These are phyloP conservation scores for Ochetophila trinervis DNA, from an alignment of 306 rosid species.

Conservation along the genomic window DNA sequence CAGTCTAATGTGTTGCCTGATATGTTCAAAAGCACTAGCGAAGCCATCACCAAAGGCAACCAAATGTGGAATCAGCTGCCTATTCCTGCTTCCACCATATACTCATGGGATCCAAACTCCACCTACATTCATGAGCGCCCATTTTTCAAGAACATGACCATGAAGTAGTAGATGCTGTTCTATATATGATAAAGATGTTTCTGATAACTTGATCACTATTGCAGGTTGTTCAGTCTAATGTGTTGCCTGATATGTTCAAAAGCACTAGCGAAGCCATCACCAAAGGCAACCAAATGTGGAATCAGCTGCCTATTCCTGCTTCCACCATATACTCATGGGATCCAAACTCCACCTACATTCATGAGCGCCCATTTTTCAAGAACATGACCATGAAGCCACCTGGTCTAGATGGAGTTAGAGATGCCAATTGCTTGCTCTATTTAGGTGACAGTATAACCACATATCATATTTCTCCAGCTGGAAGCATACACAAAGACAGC, in stretches of 20 bases:
- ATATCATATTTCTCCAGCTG: conserved; percentile 98
- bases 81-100: conserved; percentile 78
- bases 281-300: conserved; percentile 92
- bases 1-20: conserved; percentile 89
- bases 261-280: conserved; percentile 89
- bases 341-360: conserved; percentile 79
- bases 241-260: conserved; percentile 89
- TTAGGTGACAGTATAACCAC: conserved; percentile 97
- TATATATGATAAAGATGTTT: conserved; percentile 4
- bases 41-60: conserved; percentile 91
- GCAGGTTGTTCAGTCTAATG: conserved; percentile 87
- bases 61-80: conserved; percentile 84
- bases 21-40: conserved; percentile 84
- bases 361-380: conserved; percentile 85
- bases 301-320: conserved; percentile 71
- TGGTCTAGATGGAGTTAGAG: conserved; percentile 71
- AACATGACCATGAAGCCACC: conserved; percentile 95
- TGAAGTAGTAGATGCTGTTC: conserved; percentile 28
- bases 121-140: conserved; percentile 94
- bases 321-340: conserved; percentile 90
- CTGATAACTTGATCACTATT: conserved; percentile 24
- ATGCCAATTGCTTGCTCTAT: conserved; percentile 89
- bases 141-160: conserved; percentile 78
- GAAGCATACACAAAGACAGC: conserved; percentile 96
- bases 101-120: conserved; percentile 82